Evolutionary conservation across 371 early-diverging fungal species (phyloP).

Genomic region (Mucor saturninus): DNA sequence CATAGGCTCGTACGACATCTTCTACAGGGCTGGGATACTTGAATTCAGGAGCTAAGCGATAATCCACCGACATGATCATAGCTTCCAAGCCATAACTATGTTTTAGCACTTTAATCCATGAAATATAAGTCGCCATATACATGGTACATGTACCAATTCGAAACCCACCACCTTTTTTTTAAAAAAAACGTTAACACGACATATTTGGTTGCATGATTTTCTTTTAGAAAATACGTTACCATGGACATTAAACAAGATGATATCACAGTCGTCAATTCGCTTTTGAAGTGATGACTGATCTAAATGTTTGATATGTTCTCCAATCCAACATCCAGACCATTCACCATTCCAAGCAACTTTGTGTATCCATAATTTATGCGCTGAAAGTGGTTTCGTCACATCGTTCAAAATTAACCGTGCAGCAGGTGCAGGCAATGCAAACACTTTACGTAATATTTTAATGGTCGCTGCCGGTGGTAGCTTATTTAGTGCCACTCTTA

Average conservation of each 20-base stretch:
- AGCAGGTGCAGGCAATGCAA: conserved; percentile 42
- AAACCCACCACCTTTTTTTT: conserved; percentile 40
- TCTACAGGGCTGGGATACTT: conserved; percentile 49
- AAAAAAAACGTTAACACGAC: not conserved
- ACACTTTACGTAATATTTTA: conserved; percentile 44
- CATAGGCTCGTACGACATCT: conserved; percentile 50
- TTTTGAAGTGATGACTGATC: conserved; percentile 26
- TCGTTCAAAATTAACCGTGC: conserved; percentile 47
- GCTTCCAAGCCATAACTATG: conserved; percentile 39
- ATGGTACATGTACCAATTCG: conserved; percentile 41
- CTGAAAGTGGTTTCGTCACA: conserved; percentile 40
- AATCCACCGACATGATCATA: conserved; percentile 50
- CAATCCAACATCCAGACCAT: conserved; percentile 55
- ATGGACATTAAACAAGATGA: conserved; percentile 49
- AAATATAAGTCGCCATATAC: conserved; percentile 50
- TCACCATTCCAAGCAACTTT: conserved; percentile 40
- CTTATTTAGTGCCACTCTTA: conserved; percentile 41
- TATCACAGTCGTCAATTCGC: conserved; percentile 39
- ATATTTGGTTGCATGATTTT: not conserved
- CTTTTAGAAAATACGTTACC: conserved; percentile 16
- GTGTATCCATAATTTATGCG: conserved; percentile 50
- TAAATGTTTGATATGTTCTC: conserved; percentile 34
- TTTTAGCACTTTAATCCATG: conserved; percentile 45
- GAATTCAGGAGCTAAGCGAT: conserved; percentile 49
- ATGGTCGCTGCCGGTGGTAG: conserved; percentile 46